Evolutionary conservation across 768 basidiomycete genomes (phyloP).

Genomic region (Amanita brunnescens): DNA sequence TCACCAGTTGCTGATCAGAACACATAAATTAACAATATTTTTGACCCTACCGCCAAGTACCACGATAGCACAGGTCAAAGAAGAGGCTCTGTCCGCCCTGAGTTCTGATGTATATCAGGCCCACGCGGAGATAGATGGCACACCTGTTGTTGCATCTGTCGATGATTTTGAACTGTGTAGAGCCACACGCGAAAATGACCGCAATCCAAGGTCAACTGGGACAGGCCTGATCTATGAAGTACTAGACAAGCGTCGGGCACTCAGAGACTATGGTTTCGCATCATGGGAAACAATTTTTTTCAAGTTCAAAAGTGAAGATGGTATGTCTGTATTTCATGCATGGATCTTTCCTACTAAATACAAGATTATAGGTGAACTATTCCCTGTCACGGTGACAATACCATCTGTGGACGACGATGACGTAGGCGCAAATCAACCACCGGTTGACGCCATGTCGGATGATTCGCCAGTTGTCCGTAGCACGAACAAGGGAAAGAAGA

Average conservation of each 20-base stretch:
- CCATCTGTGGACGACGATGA: conserved; percentile 58
- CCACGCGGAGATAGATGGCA: conserved; percentile 17
- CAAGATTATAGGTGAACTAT: conserved; percentile 37
- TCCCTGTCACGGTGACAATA: conserved; percentile 50
- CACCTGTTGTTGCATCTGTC: conserved; percentile 26
- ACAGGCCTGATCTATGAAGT: conserved; percentile 31
- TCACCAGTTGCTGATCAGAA: conserved; percentile 63
- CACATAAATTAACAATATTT: conserved; percentile 62
- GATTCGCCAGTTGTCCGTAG: conserved; percentile 20
- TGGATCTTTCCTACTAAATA: too few species aligned
- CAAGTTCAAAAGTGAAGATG: conserved; percentile 50
- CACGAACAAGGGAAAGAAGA: conserved; percentile 47
- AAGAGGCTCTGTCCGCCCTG: conserved; percentile 55
- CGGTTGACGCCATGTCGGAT: conserved; percentile 10
- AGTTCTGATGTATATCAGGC: conserved; percentile 34
- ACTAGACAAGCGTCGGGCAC: conserved; percentile 32
- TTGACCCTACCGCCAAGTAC: conserved; percentile 45
- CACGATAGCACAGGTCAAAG: conserved; percentile 51
- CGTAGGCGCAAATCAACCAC: conserved; percentile 28
- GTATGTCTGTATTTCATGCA: conserved; percentile 32
- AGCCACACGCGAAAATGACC: conserved; percentile 40
- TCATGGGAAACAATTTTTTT: conserved; percentile 67
- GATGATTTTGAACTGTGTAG: conserved; percentile 62
- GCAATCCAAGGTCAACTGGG: conserved; percentile 24
- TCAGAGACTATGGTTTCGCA: conserved; percentile 41